phyloP scores from a whole-genome alignment of 2,329 filamentous ascomycete genomes.

The Paecilomyces fulvus region DNA sequence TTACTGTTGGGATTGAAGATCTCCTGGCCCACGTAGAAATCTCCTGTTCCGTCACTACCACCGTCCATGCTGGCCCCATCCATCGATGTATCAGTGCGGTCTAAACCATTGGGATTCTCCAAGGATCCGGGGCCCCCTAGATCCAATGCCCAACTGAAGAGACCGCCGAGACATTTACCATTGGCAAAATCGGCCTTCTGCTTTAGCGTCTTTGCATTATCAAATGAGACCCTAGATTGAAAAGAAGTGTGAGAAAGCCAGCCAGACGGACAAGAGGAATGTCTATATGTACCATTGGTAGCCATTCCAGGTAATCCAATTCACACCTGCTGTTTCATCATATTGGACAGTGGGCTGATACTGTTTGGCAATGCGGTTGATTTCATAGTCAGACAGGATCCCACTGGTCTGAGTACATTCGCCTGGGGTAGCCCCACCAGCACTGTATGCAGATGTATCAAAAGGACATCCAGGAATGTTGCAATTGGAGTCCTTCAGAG shows the following conservation, averaged over 20 bases:
- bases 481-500: background rate
- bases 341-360: background rate
- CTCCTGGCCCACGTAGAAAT: background rate
- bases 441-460: background rate
- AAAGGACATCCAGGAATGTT: background rate
- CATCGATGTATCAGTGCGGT: background rate
- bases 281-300: constrained; percentile 7
- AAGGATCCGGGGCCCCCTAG: constrained; percentile 7
- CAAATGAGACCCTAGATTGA: constrained; percentile 10
- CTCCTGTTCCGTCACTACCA: background rate
- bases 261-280: background rate
- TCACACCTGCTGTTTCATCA: constrained; percentile 6
- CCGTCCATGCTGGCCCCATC: background rate
- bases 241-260: background rate
- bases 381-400: background rate
- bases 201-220: constrained; percentile 10
- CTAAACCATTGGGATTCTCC: constrained; percentile 4
- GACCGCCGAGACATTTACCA: constrained; percentile 10
- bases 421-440: background rate
- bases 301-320: constrained; percentile 9
- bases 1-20: background rate
- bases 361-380: background rate
- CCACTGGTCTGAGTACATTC: background rate
- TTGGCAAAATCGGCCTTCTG: constrained; percentile 12
- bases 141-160: constrained; percentile 12